Conservation (phyloP, 306 rosid genomes). For the Malus sieversii region DNA sequence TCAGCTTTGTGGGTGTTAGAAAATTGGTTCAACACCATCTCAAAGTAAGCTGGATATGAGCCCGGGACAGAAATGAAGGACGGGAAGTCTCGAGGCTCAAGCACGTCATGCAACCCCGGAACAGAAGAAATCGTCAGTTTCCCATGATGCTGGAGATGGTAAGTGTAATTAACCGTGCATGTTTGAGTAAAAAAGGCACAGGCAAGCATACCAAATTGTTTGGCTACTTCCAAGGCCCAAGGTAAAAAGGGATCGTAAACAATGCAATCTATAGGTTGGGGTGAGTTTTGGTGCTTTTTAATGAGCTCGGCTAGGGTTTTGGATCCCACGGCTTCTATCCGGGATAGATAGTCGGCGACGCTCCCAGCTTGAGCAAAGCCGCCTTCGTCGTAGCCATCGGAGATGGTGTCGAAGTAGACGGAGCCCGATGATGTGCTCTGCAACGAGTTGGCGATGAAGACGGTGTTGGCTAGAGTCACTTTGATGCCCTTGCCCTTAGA, state of each 20-base stretch:
- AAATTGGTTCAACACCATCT: constrained; percentile 43
- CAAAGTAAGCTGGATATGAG: constrained; percentile 47
- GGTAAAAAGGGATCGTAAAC: constrained; percentile 41
- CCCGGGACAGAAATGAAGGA: constrained; percentile 28
- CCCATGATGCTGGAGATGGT: constrained; percentile 33
- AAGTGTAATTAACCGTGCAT: constrained; percentile 38
- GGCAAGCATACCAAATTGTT: constrained; percentile 31
- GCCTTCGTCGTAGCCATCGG: constrained; percentile 58
- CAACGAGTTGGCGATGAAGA: constrained; percentile 41
- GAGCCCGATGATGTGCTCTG: constrained; percentile 10
- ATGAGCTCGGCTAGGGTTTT: constrained; percentile 38
- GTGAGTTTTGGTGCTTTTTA: constrained; percentile 14
- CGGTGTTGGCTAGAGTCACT: constrained; percentile 41
- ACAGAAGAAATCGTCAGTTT: constrained; percentile 22
- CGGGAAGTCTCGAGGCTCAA: constrained; percentile 41
- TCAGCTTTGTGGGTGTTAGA: constrained; percentile 42
- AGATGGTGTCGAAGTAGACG: constrained; percentile 47
- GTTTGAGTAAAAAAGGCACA: constrained; percentile 54
- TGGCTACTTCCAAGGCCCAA: constrained; percentile 54
- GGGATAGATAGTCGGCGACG: constrained; percentile 30
- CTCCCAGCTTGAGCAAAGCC: constrained; percentile 35
- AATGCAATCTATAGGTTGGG: constrained; percentile 32
- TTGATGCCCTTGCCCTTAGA: constrained; percentile 27
- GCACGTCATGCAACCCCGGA: constrained; percentile 38
- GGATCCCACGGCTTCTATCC: constrained; percentile 33